Evolutionary conservation across 23 red algal genomes (phyloP).

Genomic region (Cyanidioschyzon merolae): DNA sequence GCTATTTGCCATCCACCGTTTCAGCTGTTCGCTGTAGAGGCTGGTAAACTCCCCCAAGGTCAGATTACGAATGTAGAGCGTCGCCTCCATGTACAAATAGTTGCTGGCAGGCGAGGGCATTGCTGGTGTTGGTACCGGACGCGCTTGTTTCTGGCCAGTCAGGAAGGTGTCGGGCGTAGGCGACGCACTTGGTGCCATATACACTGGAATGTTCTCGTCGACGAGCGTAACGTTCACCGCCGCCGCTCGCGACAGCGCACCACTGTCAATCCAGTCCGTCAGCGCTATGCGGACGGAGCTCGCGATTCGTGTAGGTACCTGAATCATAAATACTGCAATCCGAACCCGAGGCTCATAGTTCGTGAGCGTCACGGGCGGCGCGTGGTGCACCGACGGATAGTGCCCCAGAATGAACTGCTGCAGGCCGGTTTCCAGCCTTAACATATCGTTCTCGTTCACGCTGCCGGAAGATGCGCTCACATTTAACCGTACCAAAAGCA

Average conservation of each 20-base stretch:
- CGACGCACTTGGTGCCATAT: not conserved
- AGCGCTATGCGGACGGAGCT: not conserved
- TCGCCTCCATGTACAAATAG: not conserved
- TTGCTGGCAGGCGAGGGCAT: not conserved
- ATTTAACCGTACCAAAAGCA: not conserved
- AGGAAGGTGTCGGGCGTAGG: not conserved
- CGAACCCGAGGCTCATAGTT: not conserved
- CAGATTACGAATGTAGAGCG: not conserved
- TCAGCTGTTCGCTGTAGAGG: not conserved
- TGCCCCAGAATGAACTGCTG: slow-evolving; percentile 1
- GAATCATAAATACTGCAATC: not conserved
- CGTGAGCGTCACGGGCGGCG: slow-evolving; percentile 6
- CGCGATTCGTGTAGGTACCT: not conserved
- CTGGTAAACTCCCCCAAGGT: not conserved
- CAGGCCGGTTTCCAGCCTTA: not conserved
- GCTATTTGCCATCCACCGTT: slow-evolving; percentile 6
- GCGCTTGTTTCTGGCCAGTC: not conserved
- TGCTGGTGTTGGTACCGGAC: not conserved
- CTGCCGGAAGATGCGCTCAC: not conserved
- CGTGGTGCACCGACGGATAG: not conserved
- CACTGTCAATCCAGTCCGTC: slow-evolving; percentile 1
- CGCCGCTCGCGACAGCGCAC: not conserved
- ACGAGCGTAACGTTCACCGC: not conserved
- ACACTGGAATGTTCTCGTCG: not conserved
- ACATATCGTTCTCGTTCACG: not conserved